These are phyloP conservation scores for Clarireedia paspali DNA, from an alignment of 2,329 filamentous ascomycete species.

Conservation along the genomic window DNA sequence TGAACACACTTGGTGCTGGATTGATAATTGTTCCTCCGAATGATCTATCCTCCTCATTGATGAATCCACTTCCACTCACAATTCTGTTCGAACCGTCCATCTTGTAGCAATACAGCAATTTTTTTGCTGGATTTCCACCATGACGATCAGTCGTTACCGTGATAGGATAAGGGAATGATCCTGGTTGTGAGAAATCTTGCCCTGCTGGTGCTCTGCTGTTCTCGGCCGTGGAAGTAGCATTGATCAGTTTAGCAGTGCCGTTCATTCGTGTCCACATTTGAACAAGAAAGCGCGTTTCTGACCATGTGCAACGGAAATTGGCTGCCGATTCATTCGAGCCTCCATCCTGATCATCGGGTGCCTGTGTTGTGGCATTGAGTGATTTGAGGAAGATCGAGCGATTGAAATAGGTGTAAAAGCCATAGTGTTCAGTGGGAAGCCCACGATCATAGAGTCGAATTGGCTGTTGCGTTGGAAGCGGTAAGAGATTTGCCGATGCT, in stretches of 20 bases:
- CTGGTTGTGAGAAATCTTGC: conserved; percentile 34
- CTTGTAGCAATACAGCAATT: conserved; percentile 47
- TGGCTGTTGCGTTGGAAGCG: conserved; percentile 65
- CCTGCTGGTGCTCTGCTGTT: conserved; percentile 19
- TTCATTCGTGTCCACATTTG: conserved; percentile 54
- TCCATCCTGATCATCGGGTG: conserved; percentile 45
- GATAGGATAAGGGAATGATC: conserved; percentile 56
- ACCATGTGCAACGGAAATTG: conserved; percentile 48
- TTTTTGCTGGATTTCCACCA: conserved; percentile 45
- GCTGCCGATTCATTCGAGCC: conserved; percentile 47
- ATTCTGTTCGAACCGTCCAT: conserved; percentile 42
- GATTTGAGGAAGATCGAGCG: conserved; percentile 71
- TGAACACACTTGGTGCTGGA: conserved; percentile 32
- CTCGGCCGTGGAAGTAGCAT: conserved; percentile 14
- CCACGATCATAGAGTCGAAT: conserved; percentile 81
- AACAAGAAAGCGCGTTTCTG: conserved; percentile 54
- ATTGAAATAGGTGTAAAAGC: conserved; percentile 89
- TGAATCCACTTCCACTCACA: conserved; percentile 34
- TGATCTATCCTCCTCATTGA: conserved; percentile 42
- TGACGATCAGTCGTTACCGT: conserved; percentile 56
- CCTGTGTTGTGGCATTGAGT: conserved; percentile 6
- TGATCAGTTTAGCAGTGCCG: conserved; percentile 37
- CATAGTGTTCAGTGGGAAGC: conserved; percentile 75
- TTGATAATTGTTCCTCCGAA: conserved; percentile 48
- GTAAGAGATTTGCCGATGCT: conserved; percentile 63